phyloP scores from a whole-genome alignment of 2,329 filamentous ascomycete species.

The Mycosphaerella sp. region DNA sequence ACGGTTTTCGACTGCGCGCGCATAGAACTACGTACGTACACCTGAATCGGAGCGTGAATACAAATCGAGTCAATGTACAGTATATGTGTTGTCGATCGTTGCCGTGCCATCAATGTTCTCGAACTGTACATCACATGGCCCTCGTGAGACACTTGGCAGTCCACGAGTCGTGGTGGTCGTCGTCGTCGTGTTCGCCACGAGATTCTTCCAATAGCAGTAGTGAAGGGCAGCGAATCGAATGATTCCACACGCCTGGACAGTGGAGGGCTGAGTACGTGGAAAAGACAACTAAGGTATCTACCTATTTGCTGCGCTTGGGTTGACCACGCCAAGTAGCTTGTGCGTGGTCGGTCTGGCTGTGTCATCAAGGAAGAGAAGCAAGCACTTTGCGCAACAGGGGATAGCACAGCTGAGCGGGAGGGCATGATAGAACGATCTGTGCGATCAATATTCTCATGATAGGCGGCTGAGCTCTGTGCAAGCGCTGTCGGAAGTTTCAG shows the following conservation, averaged over 20 bases:
- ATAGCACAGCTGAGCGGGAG: conserved; percentile 8
- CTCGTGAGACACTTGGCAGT: neutral
- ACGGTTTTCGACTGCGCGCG: conserved; percentile 6
- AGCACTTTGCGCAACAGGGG: conserved; percentile 1
- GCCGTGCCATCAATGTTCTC: neutral
- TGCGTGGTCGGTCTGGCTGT: neutral
- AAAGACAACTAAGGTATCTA: no score
- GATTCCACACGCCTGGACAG: no score
- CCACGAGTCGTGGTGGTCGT: conserved; percentile 1
- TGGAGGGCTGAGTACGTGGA: no score
- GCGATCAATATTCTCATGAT: conserved; percentile 5
- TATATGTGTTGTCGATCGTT: neutral
- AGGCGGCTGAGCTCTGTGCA: conserved; percentile 6
- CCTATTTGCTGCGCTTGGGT: neutral
- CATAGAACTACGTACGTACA: conserved; percentile 4
- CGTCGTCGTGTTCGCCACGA: conserved; percentile 1
- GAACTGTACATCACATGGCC: neutral
- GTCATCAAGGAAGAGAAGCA: neutral
- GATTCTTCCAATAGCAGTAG: neutral
- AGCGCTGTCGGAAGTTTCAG: conserved; percentile 3
- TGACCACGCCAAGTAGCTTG: no score
- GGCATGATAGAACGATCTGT: no score
- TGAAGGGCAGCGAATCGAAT: neutral
- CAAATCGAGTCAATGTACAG: neutral
- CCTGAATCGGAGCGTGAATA: neutral